Evolutionary conservation across 2,329 filamentous ascomycete species (phyloP).

Genomic region (Colletotrichum higginsianum): DNA sequence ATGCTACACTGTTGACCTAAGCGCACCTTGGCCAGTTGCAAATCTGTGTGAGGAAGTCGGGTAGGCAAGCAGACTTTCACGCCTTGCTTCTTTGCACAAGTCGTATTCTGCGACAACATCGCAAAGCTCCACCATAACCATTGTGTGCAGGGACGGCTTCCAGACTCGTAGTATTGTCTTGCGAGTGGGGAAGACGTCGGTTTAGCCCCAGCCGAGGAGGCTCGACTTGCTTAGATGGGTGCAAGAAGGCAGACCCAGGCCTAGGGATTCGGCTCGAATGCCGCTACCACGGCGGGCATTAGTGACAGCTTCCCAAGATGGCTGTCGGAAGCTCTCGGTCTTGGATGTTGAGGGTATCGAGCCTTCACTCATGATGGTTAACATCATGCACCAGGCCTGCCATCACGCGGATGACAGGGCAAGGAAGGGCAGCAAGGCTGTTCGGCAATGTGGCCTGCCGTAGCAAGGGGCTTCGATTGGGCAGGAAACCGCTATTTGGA

Average conservation of each 20-base stretch:
- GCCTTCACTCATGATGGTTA: conserved; percentile 6
- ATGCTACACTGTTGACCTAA: conserved; percentile 29
- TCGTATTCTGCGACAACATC: conserved; percentile 28
- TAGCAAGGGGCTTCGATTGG: not conserved
- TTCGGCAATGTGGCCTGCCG: not conserved
- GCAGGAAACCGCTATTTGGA: not conserved
- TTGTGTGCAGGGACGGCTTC: conserved; percentile 7
- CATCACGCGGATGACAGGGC: conserved; percentile 6
- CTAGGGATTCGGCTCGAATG: conserved; percentile 5
- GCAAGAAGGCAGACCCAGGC: conserved; percentile 6
- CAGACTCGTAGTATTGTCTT: conserved; percentile 28
- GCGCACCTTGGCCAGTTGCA: conserved; percentile 35
- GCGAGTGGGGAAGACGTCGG: conserved; percentile 11
- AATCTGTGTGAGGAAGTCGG: conserved; percentile 29
- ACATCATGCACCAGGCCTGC: conserved; percentile 5
- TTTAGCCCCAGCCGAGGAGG: conserved; percentile 24
- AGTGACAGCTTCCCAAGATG: conserved; percentile 22
- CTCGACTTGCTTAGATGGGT: conserved; percentile 31
- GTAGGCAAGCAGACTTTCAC: conserved; percentile 25
- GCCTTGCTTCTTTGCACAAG: conserved; percentile 37
- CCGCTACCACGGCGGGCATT: conserved; percentile 5
- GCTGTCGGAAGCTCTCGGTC: conserved; percentile 5
- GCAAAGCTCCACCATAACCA: not conserved
- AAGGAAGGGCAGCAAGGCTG: not conserved
- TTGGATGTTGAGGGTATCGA: conserved; percentile 13